Conservation (phyloP, 2,329 filamentous ascomycete genomes). For the Aspergillus versicolor region DNA sequence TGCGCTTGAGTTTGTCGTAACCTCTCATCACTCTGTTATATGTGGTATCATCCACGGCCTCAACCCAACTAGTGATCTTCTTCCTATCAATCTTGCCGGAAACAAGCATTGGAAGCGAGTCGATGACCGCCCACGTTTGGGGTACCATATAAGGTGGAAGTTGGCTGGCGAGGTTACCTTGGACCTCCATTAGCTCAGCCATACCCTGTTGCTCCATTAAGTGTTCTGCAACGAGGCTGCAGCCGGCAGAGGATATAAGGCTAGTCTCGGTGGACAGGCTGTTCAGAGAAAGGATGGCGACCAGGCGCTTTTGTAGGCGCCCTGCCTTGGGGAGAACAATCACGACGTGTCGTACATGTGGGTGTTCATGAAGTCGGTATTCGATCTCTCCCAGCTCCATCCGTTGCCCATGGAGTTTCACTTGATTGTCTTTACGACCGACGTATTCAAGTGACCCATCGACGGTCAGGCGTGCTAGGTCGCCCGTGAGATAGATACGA, state of each 20-base stretch:
- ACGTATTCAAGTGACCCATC: constrained; percentile 23
- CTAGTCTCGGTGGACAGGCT: constrained; percentile 22
- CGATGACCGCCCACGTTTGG: constrained; percentile 39
- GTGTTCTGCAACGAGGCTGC: constrained; percentile 32
- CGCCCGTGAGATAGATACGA: constrained; percentile 28
- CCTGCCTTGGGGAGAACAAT: constrained; percentile 47
- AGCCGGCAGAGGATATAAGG: constrained; percentile 28
- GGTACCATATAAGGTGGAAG: constrained; percentile 49
- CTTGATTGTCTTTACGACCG: constrained; percentile 63
- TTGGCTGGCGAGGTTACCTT: constrained; percentile 41
- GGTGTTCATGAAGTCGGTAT: constrained; percentile 32
- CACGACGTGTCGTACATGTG: constrained; percentile 38
- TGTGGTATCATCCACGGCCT: constrained; percentile 37
- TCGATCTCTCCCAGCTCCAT: constrained; percentile 59
- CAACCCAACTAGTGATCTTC: constrained; percentile 46
- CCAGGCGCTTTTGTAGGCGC: constrained; percentile 41
- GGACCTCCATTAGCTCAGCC: constrained; percentile 29
- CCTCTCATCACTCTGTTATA: constrained; percentile 43
- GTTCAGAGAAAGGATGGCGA: constrained; percentile 44
- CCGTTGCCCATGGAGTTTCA: constrained; percentile 65
- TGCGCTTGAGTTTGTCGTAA: constrained; percentile 27
- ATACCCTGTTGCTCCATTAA: constrained; percentile 22
- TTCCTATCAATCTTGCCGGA: constrained; percentile 40
- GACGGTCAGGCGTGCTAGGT: constrained; percentile 22
- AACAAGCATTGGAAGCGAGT: constrained; percentile 41